Evolutionary conservation across 495 filamentous ascomycete species (phyloP).

Genomic region (Penicillium cinerascens): DNA sequence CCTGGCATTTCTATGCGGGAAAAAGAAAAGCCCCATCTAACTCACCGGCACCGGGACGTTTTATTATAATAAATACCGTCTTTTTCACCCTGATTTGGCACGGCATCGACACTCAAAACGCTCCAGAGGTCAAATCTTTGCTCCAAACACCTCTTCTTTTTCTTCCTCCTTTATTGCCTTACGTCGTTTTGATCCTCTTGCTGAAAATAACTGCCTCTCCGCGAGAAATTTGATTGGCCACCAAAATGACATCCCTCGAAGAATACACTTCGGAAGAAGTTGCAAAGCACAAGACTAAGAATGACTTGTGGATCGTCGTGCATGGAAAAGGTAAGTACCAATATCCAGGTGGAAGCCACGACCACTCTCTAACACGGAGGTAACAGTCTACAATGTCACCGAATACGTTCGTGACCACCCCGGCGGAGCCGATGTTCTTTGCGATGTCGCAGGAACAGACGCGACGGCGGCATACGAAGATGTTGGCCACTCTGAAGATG

Average conservation of each 20-base stretch:
- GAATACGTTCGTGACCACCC: slow-evolving; percentile 53
- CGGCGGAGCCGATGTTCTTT: slow-evolving; percentile 46
- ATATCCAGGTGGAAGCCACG: no score
- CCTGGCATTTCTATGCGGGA: neutral
- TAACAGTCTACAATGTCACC: slow-evolving; percentile 47
- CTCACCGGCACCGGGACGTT: neutral
- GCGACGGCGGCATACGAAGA: slow-evolving; percentile 51
- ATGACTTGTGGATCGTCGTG: neutral
- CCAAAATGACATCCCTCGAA: neutral
- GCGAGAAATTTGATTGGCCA: neutral
- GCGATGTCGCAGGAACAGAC: slow-evolving; percentile 50
- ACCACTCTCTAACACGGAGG: neutral
- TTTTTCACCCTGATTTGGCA: neutral
- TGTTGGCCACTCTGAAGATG: slow-evolving; percentile 46
- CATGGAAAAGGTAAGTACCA: neutral
- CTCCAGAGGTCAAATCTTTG: neutral
- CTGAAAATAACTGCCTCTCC: no score
- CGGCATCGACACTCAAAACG: neutral
- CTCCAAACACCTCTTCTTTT: neutral
- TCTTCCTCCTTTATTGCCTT: neutral
- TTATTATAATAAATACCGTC: neutral
- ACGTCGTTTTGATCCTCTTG: neutral
- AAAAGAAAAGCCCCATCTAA: neutral
- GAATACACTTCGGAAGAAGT: neutral
- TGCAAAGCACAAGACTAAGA: neutral